Conservation (phyloP, 192 early-diverging fungal species). For the Entophlyctis luteolus region DNA sequence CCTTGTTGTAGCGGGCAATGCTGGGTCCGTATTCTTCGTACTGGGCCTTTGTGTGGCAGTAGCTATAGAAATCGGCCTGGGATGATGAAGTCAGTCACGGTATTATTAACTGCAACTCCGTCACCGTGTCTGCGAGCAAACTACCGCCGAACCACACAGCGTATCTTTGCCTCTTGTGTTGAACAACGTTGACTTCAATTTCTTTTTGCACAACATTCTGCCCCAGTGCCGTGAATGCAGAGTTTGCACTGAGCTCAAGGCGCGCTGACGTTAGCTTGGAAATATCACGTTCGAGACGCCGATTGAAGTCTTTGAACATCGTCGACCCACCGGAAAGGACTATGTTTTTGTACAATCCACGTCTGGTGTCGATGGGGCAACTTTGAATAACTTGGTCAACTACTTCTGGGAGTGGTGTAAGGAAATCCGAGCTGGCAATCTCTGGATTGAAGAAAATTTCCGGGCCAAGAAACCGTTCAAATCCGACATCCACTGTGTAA, state of each 20-base stretch:
- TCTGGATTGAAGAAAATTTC: constrained; percentile 99
- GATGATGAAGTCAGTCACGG: no score
- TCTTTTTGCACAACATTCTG: constrained; percentile 69
- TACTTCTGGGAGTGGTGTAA: constrained; percentile 92
- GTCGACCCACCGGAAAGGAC: constrained; percentile 97
- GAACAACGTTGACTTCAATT: constrained; percentile 94
- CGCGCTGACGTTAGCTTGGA: constrained; percentile 66
- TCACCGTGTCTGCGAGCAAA: constrained; percentile 87
- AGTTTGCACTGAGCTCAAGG: constrained; percentile 33
- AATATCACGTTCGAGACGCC: constrained; percentile 92
- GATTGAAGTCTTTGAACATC: constrained; percentile 97
- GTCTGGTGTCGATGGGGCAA: constrained; percentile 93
- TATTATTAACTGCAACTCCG: no score
- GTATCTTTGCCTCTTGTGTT: constrained; percentile 97
- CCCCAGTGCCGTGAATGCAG: constrained; percentile 60
- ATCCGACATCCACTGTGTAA: constrained; percentile 94
- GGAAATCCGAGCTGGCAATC: constrained; percentile 91
- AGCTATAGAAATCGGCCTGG: constrained; percentile 85
- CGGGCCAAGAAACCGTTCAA: constrained; percentile 97
- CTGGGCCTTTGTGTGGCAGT: constrained; percentile 95
- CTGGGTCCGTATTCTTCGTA: constrained; percentile 97
- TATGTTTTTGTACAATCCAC: constrained; percentile 99
- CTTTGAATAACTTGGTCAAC: constrained; percentile 95
- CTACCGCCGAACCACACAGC: constrained; percentile 99
- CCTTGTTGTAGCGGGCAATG: constrained; percentile 89